Evolutionary conservation across 768 basidiomycete species (phyloP).

Genomic region (Sporobolomyces pararoseus): DNA sequence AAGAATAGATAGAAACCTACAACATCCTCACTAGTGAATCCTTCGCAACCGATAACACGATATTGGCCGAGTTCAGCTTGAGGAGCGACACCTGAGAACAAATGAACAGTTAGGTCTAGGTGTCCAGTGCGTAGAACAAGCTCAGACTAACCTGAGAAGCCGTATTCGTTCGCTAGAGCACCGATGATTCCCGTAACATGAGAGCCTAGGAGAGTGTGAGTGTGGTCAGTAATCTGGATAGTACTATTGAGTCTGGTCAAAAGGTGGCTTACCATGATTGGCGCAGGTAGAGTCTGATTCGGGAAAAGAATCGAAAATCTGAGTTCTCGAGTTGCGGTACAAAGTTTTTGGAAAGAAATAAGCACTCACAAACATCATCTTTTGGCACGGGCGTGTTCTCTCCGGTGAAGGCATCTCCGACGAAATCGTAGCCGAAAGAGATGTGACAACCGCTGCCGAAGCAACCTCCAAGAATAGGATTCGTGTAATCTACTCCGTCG

Average conservation of each 20-base stretch:
- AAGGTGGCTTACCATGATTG: constrained; percentile 1
- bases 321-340: no score
- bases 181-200: constrained; percentile 60
- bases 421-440: constrained; percentile 50
- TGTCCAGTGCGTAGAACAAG: neutral
- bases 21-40: constrained; percentile 51
- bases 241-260: no score
- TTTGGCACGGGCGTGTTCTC: constrained; percentile 57
- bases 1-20: constrained; percentile 55
- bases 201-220: constrained; percentile 37
- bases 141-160: constrained; percentile 57
- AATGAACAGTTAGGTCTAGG: neutral
- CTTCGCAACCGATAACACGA: constrained; percentile 62
- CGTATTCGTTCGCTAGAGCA: constrained; percentile 60
- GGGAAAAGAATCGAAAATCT: neutral
- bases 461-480: constrained; percentile 49
- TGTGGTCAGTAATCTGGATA: no score
- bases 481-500: constrained; percentile 49
- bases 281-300: constrained; percentile 14
- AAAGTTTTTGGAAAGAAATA: neutral
- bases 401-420: constrained; percentile 50
- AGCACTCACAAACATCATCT: constrained; percentile 49
- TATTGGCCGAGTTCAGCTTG: constrained; percentile 56
- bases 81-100: constrained; percentile 55
- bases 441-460: constrained; percentile 49